Evolutionary conservation across 306 rosid species (phyloP).

Genomic region (Casuarina equisetifolia): DNA sequence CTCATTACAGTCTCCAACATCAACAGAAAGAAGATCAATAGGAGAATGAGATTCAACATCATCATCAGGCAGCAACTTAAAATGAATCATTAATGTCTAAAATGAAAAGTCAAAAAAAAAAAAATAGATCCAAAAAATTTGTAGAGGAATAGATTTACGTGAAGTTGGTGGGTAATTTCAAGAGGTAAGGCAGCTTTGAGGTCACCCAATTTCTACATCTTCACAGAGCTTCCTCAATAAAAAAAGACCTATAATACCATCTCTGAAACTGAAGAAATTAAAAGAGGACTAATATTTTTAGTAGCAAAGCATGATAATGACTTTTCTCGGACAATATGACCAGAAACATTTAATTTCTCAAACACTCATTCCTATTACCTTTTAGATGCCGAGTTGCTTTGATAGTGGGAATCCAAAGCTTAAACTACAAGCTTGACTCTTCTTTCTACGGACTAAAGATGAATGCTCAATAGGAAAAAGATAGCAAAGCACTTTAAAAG

Average conservation of each 20-base stretch:
- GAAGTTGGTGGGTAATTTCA: conserved; percentile 91
- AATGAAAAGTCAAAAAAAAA: neutral
- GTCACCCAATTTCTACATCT: conserved; percentile 89
- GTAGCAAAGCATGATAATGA: neutral
- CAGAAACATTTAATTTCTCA: neutral
- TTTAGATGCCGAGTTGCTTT: neutral
- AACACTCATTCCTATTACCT: neutral
- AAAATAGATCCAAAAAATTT: neutral
- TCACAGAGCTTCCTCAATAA: conserved; percentile 16
- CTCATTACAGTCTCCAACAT: neutral
- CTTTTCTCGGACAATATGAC: neutral
- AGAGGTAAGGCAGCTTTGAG: conserved; percentile 86
- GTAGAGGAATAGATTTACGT: conserved; percentile 46
- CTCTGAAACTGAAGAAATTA: neutral
- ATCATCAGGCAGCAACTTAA: neutral
- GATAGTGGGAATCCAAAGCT: neutral
- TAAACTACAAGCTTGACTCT: neutral
- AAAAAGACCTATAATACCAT: neutral
- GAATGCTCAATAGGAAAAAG: neutral
- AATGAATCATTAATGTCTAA: neutral
- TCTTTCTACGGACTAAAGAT: neutral
- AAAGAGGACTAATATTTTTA: neutral
- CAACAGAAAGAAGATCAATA: neutral
- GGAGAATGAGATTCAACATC: neutral
- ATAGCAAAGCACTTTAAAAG: neutral